A percentile compares a stretch with the other conserved stretches of the same genome.
phyloP scores from a whole-genome alignment of 1,139 yeast genomes.

The Debaryomycetaceae sp. region DNA sequence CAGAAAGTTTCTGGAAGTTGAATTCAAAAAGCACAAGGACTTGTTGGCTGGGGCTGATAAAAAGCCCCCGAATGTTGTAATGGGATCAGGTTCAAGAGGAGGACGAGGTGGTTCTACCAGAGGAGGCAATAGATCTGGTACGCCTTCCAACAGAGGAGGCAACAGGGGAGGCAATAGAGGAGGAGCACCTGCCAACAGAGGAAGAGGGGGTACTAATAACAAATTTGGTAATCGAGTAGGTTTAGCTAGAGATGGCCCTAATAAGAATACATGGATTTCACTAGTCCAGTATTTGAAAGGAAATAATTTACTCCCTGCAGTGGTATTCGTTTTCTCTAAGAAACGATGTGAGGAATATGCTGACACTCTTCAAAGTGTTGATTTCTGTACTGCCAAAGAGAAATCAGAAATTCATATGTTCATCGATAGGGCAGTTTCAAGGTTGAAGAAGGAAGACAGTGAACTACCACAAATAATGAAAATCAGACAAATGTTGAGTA shows the following conservation, averaged over 20 bases:
- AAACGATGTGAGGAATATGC: constrained; percentile 94
- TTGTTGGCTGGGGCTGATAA: constrained; percentile 32
- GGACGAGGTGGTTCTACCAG: constrained; percentile 46
- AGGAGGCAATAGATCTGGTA: constrained; percentile 32
- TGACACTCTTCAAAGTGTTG: constrained; percentile 66
- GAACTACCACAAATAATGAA: constrained; percentile 87
- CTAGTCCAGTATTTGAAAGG: constrained; percentile 70
- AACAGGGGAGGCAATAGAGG: neutral
- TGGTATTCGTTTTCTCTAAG: constrained; percentile 88
- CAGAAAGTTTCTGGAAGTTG: constrained; percentile 62
- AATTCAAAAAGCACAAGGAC: constrained; percentile 61
- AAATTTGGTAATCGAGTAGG: constrained; percentile 21
- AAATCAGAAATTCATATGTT: constrained; percentile 91
- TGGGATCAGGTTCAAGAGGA: constrained; percentile 43
- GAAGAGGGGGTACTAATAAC: constrained; percentile 21
- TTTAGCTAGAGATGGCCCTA: constrained; percentile 62
- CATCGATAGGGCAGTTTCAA: constrained; percentile 80
- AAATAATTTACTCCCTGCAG: constrained; percentile 78
- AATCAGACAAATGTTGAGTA: constrained; percentile 73
- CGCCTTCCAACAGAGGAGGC: constrained; percentile 24
- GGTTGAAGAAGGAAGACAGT: constrained; percentile 88
- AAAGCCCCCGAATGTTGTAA: constrained; percentile 31
- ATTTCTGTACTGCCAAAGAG: constrained; percentile 79
- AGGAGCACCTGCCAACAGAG: constrained; percentile 13
- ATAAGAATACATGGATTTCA: constrained; percentile 73